Conservation (phyloP, 1,139 yeast species). For the Pichia sp. region DNA sequence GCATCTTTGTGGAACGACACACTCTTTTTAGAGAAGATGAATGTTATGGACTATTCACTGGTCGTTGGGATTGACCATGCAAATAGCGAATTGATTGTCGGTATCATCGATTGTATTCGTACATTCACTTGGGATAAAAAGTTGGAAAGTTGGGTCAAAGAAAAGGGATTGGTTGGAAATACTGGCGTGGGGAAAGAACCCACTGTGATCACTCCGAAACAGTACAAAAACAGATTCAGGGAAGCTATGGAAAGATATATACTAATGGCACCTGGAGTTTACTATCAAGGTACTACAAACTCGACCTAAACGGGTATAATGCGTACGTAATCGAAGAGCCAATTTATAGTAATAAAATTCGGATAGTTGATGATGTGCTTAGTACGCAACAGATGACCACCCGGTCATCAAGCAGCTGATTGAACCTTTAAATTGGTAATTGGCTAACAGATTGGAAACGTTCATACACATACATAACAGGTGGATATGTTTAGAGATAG, state of each 20-base stretch:
- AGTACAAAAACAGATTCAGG: constrained; percentile 86
- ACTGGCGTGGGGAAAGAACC: constrained; percentile 88
- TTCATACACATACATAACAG: background rate
- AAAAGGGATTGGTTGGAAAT: constrained; percentile 81
- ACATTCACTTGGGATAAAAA: constrained; percentile 99
- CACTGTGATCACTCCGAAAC: constrained; percentile 94
- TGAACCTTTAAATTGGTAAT: background rate
- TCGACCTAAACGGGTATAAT: constrained; percentile 1
- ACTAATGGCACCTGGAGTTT: constrained; percentile 87
- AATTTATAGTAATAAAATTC: background rate
- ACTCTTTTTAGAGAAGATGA: constrained; percentile 89
- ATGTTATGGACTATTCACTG: constrained; percentile 96
- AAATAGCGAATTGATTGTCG: constrained; percentile 71
- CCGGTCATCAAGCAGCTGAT: too few species aligned
- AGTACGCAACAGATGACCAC: too few species aligned
- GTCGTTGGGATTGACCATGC: constrained; percentile 86
- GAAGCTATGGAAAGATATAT: constrained; percentile 98
- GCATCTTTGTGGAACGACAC: constrained; percentile 96
- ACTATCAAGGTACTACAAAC: constrained; percentile 42
- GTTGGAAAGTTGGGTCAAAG: constrained; percentile 98
- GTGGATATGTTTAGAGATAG: constrained; percentile 63
- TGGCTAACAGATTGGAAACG: background rate
- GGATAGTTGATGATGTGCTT: too few species aligned
- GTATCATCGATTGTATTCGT: constrained; percentile 91
- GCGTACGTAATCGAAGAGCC: background rate